Percentiles rank a stretch among this genome's conserved stretches.
phyloP scores from a whole-genome alignment of 441 rosid genomes.

The Croton laevigatus region DNA sequence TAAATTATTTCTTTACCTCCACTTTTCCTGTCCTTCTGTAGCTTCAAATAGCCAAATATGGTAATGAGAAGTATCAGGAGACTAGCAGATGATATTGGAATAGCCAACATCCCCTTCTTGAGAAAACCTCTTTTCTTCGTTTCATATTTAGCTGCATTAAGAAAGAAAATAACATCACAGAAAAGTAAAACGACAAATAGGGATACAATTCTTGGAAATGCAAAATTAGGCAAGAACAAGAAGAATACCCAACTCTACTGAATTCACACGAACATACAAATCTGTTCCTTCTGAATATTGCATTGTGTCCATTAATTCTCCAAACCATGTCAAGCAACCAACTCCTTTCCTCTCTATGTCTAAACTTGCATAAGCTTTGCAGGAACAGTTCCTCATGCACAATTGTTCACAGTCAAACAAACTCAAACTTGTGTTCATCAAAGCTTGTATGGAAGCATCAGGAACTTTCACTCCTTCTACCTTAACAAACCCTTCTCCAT shows the following conservation, averaged over 20 bases:
- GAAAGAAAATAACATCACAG: not conserved
- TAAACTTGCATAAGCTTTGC: conserved; percentile 20
- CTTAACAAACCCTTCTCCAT: conserved; percentile 31
- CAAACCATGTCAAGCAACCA: conserved; percentile 31
- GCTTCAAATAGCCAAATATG: not conserved
- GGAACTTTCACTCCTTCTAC: conserved; percentile 27
- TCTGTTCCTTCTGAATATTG: conserved; percentile 11
- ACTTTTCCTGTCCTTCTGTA: conserved; percentile 8
- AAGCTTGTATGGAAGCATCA: conserved; percentile 19
- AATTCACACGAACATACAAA: conserved; percentile 24
- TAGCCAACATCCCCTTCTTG: not conserved
- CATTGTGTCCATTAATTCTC: conserved; percentile 20
- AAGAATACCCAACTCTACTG: conserved; percentile 21
- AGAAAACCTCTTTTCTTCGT: conserved; percentile 5
- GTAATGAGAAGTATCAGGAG: not conserved
- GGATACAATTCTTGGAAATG: not conserved
- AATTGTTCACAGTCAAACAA: conserved; percentile 20
- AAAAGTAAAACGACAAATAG: not conserved
- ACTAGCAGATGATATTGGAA: conserved; percentile 14
- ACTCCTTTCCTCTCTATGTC: conserved; percentile 14
- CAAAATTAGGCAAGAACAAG: not conserved
- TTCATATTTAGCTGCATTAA: conserved; percentile 14
- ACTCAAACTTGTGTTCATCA: conserved; percentile 12
- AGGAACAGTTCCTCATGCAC: conserved; percentile 34
- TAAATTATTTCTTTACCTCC: conserved; percentile 4